These are phyloP conservation scores for Geotrichum klebahnii DNA, from an alignment of 1,139 yeast species.

Conservation along the genomic window DNA sequence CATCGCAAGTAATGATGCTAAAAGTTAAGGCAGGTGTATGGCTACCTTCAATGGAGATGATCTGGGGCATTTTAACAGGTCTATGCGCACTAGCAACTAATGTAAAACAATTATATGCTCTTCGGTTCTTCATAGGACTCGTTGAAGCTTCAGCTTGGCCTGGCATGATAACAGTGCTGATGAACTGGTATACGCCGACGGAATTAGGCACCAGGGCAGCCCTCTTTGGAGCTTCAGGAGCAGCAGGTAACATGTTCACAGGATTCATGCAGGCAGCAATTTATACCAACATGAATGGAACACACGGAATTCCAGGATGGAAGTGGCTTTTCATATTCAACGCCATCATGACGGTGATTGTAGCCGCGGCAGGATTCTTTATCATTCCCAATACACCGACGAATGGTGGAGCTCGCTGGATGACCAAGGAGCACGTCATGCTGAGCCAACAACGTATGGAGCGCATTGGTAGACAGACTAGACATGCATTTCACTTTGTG, in stretches of 20 bases:
- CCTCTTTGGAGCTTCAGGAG: constrained; percentile 20
- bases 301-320: constrained; percentile 12
- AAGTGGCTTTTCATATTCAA: constrained; percentile 15
- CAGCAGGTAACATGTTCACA: constrained; percentile 43
- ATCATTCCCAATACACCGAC: constrained; percentile 64
- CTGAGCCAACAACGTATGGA: constrained; percentile 33
- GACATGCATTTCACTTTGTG: neutral
- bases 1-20: constrained; percentile 51
- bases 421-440: constrained; percentile 32
- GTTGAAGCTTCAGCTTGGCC: constrained; percentile 31
- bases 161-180: constrained; percentile 32
- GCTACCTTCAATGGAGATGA: constrained; percentile 48
- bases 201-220: constrained; percentile 15
- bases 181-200: constrained; percentile 35
- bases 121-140: constrained; percentile 48
- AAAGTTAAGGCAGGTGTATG: constrained; percentile 50
- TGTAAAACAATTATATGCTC: constrained; percentile 49
- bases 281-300: constrained; percentile 39
- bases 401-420: constrained; percentile 43
- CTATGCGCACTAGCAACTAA: constrained; percentile 46
- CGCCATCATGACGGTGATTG: constrained; percentile 11
- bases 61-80: constrained; percentile 57
- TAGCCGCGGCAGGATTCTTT: constrained; percentile 41
- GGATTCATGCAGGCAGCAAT: constrained; percentile 52
- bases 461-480: constrained; percentile 9